Evolutionary conservation across 2,329 filamentous ascomycete species (phyloP), one percentile per base, ranked within the genome.

Genomic region (Ceratocystis smalleyi): DNA sequence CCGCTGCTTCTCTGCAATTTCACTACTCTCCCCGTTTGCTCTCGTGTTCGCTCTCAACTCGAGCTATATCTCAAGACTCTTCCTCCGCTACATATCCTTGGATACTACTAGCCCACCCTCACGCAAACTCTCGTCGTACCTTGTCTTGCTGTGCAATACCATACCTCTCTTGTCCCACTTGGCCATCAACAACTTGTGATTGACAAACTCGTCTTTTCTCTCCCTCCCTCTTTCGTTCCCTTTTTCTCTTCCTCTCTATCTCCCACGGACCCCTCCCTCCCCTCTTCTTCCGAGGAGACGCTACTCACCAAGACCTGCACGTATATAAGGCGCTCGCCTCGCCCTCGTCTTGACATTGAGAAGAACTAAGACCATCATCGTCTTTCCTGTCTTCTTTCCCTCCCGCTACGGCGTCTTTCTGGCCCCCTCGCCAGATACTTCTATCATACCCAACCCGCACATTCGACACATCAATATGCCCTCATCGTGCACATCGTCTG

Each of bases 391-490:
- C 27, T 61, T 19, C 27, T 7, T 17, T 24, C 6, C 6, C 17
- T 19, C 45, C 6, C 7, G 8, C 8, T 17, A 57, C 12, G 1
- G 27, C 51, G 6, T 17, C 24, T n/a, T 35, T 32, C 17, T 35
- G 15, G 54, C 4, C 54, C n/a, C 5, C n/a, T 8, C 6, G 30
- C 54, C 24, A 57, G 19, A 22, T 40, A 17, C 27, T 17, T 32
- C 35, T 2, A 24, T 35, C 1, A 35, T 17, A 5, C 35, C 54
- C 0, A 24, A 30, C 51, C 1, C 51, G 19, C 24, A 57, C 27
- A 24, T 43, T 19, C 59, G 24, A 49, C 59, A 6, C 73, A 75
- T 75, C 67, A 76, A 76, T 69, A 77, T 77, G 47, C 76, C 77
- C 66, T 68, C 74, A 59, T 77, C 77, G 8, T 73, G 74, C 10